Percentiles rank a stretch among this genome's conserved stretches.
These are phyloP conservation scores for Psilocybe cyanescens DNA, from an alignment of 768 basidiomycete genomes.

Conservation along the genomic window DNA sequence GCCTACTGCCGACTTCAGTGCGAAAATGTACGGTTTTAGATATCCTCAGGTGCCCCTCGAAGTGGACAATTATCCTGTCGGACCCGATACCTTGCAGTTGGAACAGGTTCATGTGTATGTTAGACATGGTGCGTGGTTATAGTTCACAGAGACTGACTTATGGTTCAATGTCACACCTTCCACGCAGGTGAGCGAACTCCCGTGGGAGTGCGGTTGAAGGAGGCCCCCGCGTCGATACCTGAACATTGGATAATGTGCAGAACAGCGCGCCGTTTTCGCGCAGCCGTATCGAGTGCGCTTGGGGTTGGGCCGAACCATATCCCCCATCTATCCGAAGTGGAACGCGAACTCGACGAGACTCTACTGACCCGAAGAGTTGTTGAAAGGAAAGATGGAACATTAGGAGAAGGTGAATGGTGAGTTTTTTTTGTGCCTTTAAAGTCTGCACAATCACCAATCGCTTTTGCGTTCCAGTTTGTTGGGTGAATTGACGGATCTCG, in stretches of 20 bases:
- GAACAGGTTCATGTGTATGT: slow-evolving; percentile 79
- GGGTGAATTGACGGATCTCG: slow-evolving; percentile 74
- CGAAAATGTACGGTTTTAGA: slow-evolving; percentile 24
- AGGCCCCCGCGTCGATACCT: slow-evolving; percentile 66
- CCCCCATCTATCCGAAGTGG: neutral
- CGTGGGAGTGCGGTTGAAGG: slow-evolving; percentile 66
- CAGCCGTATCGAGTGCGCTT: slow-evolving; percentile 40
- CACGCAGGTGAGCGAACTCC: slow-evolving; percentile 74
- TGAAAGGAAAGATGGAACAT: slow-evolving; percentile 59
- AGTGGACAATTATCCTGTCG: slow-evolving; percentile 60
- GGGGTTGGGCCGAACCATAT: neutral
- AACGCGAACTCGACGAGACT: slow-evolving; percentile 25
- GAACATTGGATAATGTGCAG: slow-evolving; percentile 73
- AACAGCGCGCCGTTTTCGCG: slow-evolving; percentile 52
- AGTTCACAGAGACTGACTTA: neutral
- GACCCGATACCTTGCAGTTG: slow-evolving; percentile 57
- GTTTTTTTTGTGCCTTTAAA: slow-evolving; percentile 18
- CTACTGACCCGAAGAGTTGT: slow-evolving; percentile 50
- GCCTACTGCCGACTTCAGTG: neutral
- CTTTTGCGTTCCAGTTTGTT: slow-evolving; percentile 49
- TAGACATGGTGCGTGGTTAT: slow-evolving; percentile 61
- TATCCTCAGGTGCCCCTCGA: slow-evolving; percentile 56
- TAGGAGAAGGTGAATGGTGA: slow-evolving; percentile 66
- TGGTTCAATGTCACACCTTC: neutral
- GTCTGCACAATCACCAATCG: neutral